These are phyloP conservation scores for Suillus variegatus DNA, from an alignment of 768 basidiomycete genomes.

Conservation along the genomic window DNA sequence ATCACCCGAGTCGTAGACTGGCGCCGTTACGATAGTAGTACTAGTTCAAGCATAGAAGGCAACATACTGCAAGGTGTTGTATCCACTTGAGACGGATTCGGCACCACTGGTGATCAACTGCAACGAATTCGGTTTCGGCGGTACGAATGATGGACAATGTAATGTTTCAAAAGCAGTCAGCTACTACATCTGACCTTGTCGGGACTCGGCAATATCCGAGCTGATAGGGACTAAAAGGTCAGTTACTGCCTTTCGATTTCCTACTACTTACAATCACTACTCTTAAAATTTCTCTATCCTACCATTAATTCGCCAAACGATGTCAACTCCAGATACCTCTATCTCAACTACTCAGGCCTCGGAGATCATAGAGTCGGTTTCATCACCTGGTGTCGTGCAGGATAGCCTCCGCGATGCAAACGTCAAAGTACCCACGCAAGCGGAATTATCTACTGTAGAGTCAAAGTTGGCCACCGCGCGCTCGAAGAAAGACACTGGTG, in stretches of 20 bases:
- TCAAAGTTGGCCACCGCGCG: constrained; percentile 62
- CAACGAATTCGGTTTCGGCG: too few relatives aligned
- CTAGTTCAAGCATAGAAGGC: too few relatives aligned
- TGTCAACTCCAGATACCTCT: background rate
- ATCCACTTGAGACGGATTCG: too few relatives aligned
- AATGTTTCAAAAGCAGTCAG: too few relatives aligned
- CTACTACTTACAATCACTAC: background rate
- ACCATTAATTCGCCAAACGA: background rate
- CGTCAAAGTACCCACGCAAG: constrained; percentile 15
- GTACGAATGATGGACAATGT: too few relatives aligned
- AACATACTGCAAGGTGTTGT: too few relatives aligned
- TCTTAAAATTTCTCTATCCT: background rate
- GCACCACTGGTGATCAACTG: too few relatives aligned
- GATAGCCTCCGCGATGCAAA: constrained; percentile 20
- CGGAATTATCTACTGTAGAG: constrained; percentile 32
- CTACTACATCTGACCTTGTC: background rate
- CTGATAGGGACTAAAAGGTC: background rate
- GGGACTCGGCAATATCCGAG: background rate
- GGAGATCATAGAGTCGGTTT: constrained; percentile 1
- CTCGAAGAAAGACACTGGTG: constrained; percentile 65
- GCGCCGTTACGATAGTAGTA: too few relatives aligned
- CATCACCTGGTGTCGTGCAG: constrained; percentile 5
- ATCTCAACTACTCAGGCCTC: background rate
- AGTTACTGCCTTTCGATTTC: background rate
- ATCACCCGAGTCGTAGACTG: too few relatives aligned